These are phyloP conservation scores for Zea mays DNA, from an alignment of 176 grass and related monocot species.

Conservation along the genomic window DNA sequence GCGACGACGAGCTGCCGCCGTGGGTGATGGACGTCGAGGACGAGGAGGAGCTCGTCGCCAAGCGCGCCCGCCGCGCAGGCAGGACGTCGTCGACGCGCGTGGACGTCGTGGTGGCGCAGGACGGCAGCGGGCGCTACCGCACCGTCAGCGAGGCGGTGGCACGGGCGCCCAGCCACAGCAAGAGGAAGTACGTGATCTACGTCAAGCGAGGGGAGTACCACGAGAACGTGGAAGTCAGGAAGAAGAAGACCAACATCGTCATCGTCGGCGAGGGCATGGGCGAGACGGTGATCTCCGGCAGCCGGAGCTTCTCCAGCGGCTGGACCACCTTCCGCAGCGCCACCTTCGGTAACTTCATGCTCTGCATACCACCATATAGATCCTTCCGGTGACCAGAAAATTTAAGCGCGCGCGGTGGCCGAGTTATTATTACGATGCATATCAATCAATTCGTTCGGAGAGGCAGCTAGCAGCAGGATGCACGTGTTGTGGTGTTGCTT, in stretches of 20 bases:
- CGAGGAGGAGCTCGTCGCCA: neutral
- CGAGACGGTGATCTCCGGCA: constrained; percentile 75
- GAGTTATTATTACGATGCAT: constrained; percentile 5
- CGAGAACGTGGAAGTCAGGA: constrained; percentile 89
- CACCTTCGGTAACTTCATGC: constrained; percentile 51
- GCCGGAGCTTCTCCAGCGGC: constrained; percentile 65
- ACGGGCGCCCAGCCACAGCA: constrained; percentile 55
- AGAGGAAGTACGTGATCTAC: constrained; percentile 72
- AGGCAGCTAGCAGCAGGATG: constrained; percentile 3
- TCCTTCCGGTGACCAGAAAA: neutral
- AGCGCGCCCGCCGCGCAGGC: constrained; percentile 7
- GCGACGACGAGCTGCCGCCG: constrained; percentile 46
- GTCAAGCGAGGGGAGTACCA: constrained; percentile 81
- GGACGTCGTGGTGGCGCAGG: constrained; percentile 78
- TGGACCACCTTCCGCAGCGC: constrained; percentile 91
- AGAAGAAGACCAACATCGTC: constrained; percentile 80
- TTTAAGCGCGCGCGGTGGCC: neutral
- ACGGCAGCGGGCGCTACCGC: constrained; percentile 77
- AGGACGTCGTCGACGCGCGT: constrained; percentile 34
- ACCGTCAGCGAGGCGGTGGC: constrained; percentile 75
- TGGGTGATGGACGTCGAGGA: constrained; percentile 51
- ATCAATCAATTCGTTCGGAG: neutral
- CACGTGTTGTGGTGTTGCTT: neutral
- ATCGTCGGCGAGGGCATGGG: constrained; percentile 80
- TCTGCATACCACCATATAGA: no score